Base-by-base conservation (phyloP, 129 eudicot species). In the Centaurea solstitialis region DNA sequence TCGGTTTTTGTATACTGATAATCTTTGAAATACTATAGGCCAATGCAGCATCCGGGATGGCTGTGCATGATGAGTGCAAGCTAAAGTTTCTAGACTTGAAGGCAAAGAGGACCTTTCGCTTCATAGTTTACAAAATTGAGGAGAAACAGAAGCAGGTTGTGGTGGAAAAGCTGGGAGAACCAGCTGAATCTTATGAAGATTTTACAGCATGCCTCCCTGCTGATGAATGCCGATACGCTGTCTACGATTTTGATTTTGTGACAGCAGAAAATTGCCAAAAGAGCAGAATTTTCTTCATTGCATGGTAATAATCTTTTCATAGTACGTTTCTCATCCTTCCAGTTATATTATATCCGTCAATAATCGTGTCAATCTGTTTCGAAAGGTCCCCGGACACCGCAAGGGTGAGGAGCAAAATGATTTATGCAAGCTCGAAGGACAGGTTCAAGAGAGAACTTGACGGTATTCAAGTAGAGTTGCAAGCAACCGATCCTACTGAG, bases 371-470 rank as follows among this genome's bases (percentile, higher is more conserved):
- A 15, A 4, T 68, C 10, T 59, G 24, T 21, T 76, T 17, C 66
- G 8, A 50, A 74, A 83, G 94, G 94, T 90, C 92, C 15, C 94
- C 92, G 7, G 94, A 90, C 37, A 88, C 87, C 9, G 78, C 94
- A 22, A 79, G 90, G 79, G 88, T 90, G 70, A 86, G 94, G 82
- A 90, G 79, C 89, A 90, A 90, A 83, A 90, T 87, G 94, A 90
- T 90, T 15, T 87, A 90, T 74, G 94, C 91, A 9, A 88, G 94
- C 85, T 90, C 94, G 47, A 90, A 87, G 86, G 94, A 90, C 69
- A 90, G 94, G 61, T 90, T 90, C 77, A 90, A 90, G 91, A 86
- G 94, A 84, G 94, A 90, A 74, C 87, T 90, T 20, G 94, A 90
- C 17, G 91, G 92, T 18, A 87, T 90, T 67, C 91, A 87, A 82